phyloP scores from a whole-genome alignment of 208 protist species.

The Trypanosoma platydactyli region DNA sequence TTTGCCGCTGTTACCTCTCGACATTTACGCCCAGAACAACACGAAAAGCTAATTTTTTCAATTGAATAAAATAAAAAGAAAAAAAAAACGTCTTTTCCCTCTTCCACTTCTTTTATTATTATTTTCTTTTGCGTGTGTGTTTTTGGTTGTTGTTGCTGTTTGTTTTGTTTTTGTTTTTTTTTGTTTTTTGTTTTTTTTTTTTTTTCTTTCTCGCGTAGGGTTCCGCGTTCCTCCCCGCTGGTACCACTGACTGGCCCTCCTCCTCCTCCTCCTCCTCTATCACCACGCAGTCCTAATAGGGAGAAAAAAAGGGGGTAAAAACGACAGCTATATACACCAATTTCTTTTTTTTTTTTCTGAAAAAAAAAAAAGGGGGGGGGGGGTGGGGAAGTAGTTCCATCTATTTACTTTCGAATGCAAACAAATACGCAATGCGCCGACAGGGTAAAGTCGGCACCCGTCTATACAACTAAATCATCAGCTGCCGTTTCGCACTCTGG shows the following conservation, averaged over 20 bases:
- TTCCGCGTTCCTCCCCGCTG: no score
- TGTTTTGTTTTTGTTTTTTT: slow-evolving; percentile 4
- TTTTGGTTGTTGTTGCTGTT: neutral
- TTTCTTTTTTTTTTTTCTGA: no score
- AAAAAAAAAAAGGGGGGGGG: neutral
- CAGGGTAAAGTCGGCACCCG: no score
- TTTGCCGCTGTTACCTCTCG: neutral
- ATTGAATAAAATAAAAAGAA: slow-evolving; percentile 3
- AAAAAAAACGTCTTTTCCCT: neutral
- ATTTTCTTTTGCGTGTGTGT: slow-evolving; percentile 14
- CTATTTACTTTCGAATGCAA: slow-evolving; percentile 1
- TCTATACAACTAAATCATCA: no score
- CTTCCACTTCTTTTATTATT: slow-evolving; percentile 17
- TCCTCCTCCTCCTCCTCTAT: no score
- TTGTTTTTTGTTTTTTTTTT: slow-evolving; percentile 15
- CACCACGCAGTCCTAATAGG: no score
- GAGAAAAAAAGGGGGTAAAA: slow-evolving; percentile 3
- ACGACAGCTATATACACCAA: neutral
- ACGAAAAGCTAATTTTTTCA: slow-evolving; percentile 28
- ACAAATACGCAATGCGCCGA: no score
- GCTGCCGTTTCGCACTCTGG: no score
- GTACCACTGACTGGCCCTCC: no score
- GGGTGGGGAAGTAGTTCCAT: neutral
- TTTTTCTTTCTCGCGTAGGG: no score
- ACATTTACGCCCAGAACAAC: slow-evolving; percentile 25